Conservation (phyloP, 164 flowering plant genomes). For the Paratinospora sagittata region DNA sequence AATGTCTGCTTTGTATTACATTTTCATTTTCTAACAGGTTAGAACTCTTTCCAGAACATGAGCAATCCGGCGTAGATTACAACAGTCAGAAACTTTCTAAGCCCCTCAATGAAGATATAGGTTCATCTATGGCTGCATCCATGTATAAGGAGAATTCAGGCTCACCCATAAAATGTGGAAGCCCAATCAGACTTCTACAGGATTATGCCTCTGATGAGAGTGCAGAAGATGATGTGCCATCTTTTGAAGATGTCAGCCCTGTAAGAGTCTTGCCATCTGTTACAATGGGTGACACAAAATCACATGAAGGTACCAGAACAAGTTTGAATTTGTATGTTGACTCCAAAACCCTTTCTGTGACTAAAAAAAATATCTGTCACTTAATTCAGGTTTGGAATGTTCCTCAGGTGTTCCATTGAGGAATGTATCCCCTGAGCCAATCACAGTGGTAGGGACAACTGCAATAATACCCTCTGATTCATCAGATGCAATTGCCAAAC, state of each 20-base stretch:
- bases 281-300: constrained; percentile 11
- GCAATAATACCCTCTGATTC: background rate
- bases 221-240: constrained; percentile 31
- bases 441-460: constrained; percentile 14
- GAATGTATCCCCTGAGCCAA: constrained; percentile 11
- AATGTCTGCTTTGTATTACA: constrained; percentile 6
- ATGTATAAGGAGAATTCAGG: constrained; percentile 18
- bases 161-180: constrained; percentile 23
- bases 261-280: constrained; percentile 15
- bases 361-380: constrained; percentile 13
- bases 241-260: constrained; percentile 23
- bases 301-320: constrained; percentile 15
- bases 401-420: constrained; percentile 1
- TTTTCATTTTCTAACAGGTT: constrained; percentile 12
- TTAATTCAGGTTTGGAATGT: constrained; percentile 5
- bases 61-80: constrained; percentile 11
- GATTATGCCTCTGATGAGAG: constrained; percentile 66
- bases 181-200: constrained; percentile 54
- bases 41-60: constrained; percentile 14
- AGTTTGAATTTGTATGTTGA: constrained; percentile 12
- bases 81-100: constrained; percentile 8
- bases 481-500: constrained; percentile 5
- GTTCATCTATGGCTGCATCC: constrained; percentile 17
- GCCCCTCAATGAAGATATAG: constrained; percentile 8
- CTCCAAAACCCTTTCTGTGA: constrained; percentile 13